Base-by-base conservation (phyloP, 2,329 filamentous ascomycete genomes). In the Cercospora sp. region DNA sequence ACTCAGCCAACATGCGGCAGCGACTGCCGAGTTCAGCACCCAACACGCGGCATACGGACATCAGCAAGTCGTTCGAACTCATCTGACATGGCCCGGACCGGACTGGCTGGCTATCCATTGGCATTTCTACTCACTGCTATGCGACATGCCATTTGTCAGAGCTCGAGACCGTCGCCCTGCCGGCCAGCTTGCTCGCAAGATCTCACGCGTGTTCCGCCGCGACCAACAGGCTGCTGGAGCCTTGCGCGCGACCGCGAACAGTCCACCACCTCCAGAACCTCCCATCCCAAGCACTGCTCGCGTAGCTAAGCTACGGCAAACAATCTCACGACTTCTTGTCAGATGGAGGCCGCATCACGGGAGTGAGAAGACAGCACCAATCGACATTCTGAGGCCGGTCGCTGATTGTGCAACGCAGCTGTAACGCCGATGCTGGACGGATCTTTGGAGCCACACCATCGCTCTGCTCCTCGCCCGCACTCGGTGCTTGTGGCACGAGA, bases 391-490 rank as follows among this genome's bases (percentile, higher is more conserved):
- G 24, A 63, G 30, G 3, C 16, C 8, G 26, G 12, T 49, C 12
- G 28, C 45, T 62, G 12, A 21, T n/a, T 12, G 26, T 28, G 12
- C 21, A 63, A 26, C 24, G 12, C 18, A 26, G 26, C n/a, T 26
- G 24, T 13, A 18, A 62, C 21, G 21, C 49, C 49, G 7, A 28
- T 40, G 28, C 59, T 72, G 62, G 74, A 75, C 67, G 73, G 71
- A 24, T 49, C 66, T 13, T 61, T 69, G 21, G 55, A 67, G 26
- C 73, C 74, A 13, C 55, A 69, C 24, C 72, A 75, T 58, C 74
- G 72, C 28, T 72, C 66, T 16, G 70, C 71, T 37, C 68, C 69
- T 18, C 69, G 70, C 13, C 67, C 67, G n/a, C 67, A 70, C 9
- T 63, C 74, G 12, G 72, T 66, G 1, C 45, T 76, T n/a, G 61